These are phyloP conservation scores for Sclerotinia sclerotiorum DNA, from an alignment of 2,329 filamentous ascomycete species.

Conservation along the genomic window DNA sequence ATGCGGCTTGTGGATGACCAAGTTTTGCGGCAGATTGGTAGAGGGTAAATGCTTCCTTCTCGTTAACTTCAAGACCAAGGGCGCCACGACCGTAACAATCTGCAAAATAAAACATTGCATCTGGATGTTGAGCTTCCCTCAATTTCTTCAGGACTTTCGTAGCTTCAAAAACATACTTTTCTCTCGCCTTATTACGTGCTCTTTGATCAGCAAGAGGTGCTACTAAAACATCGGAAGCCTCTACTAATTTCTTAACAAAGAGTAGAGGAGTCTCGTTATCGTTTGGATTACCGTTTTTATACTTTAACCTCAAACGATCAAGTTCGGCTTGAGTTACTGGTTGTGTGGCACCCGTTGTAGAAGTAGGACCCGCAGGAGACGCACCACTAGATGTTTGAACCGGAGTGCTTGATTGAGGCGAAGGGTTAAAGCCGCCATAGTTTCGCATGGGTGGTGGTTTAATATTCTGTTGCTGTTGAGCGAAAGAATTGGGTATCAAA, in stretches of 20 bases:
- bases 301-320: constrained; percentile 66
- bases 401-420: constrained; percentile 6
- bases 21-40: constrained; percentile 93
- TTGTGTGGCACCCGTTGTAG: constrained; percentile 27
- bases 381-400: background rate
- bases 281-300: constrained; percentile 67
- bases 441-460: constrained; percentile 55
- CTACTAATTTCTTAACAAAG: constrained; percentile 80
- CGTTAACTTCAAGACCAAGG: constrained; percentile 76
- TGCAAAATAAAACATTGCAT: constrained; percentile 92
- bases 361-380: constrained; percentile 21
- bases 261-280: constrained; percentile 71
- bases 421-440: constrained; percentile 37
- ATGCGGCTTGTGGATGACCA: constrained; percentile 82
- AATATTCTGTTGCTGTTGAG: constrained; percentile 50
- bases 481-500: constrained; percentile 58
- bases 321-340: constrained; percentile 75
- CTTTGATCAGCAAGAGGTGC: constrained; percentile 65
- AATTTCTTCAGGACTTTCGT: constrained; percentile 92
- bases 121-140: constrained; percentile 67
- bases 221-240: constrained; percentile 77
- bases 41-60: constrained; percentile 88
- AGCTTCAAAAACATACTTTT: constrained; percentile 81
- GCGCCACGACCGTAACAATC: constrained; percentile 83
- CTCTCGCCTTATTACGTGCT: constrained; percentile 70